phyloP scores from a whole-genome alignment of 495 filamentous ascomycete genomes.

The Entonaema liquescens region DNA sequence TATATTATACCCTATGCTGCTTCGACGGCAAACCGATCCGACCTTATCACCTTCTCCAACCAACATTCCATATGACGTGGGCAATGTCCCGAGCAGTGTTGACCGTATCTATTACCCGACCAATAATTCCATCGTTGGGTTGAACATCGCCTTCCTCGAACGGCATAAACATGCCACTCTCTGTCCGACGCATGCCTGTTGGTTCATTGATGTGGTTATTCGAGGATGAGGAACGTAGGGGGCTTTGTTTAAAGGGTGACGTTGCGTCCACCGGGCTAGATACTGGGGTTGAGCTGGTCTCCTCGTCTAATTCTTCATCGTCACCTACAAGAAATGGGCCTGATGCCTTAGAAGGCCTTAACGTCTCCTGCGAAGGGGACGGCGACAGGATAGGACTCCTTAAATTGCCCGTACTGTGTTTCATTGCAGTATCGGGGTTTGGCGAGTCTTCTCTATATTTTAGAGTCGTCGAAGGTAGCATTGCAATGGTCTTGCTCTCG shows the following conservation, averaged over 20 bases:
- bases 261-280: constrained; percentile 34
- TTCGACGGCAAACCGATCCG: not conserved
- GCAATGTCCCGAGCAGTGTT: constrained; percentile 97
- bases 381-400: constrained; percentile 65
- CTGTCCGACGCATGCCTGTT: constrained; percentile 71
- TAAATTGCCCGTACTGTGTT: constrained; percentile 57
- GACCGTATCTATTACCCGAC: constrained; percentile 88
- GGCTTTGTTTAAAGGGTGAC: constrained; percentile 35
- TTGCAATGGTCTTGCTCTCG: constrained; percentile 92
- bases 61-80: constrained; percentile 98
- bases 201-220: constrained; percentile 52
- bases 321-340: constrained; percentile 69
- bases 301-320: constrained; percentile 59
- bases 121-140: constrained; percentile 69
- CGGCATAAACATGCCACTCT: constrained; percentile 88
- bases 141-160: constrained; percentile 74
- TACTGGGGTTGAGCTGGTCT: constrained; percentile 62
- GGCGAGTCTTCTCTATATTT: constrained; percentile 88
- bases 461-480: constrained; percentile 88
- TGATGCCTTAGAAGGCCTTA: constrained; percentile 74
- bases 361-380: constrained; percentile 79
- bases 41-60: constrained; percentile 75
- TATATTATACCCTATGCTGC: constrained; percentile 1
- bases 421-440: constrained; percentile 67
- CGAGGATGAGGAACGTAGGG: constrained; percentile 50